Percentiles rank a stretch among this genome's conserved stretches.
phyloP scores from a whole-genome alignment of 345 rosid species.

The Euphorbia tirucalli region DNA sequence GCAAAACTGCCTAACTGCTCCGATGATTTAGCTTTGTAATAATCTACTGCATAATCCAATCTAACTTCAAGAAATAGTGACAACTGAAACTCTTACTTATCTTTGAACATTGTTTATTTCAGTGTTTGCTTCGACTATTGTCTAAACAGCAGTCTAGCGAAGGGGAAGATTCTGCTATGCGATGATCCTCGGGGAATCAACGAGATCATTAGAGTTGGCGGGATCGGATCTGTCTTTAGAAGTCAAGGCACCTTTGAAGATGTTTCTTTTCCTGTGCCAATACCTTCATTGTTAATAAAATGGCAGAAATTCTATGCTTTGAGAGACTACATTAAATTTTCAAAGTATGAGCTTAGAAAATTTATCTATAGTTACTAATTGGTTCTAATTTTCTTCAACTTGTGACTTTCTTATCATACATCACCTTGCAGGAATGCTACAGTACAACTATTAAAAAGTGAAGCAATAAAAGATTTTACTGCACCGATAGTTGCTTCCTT shows the following conservation, averaged over 20 bases:
- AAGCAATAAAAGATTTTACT: conserved; percentile 19
- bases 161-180: conserved; percentile 41
- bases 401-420: neutral
- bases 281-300: conserved; percentile 25
- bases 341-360: conserved; percentile 28
- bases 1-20: neutral
- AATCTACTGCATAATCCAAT: neutral
- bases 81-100: too few species aligned
- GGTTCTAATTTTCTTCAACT: neutral
- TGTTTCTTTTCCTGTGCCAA: conserved; percentile 18
- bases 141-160: conserved; percentile 28
- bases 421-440: conserved; percentile 16
- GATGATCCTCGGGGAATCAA: neutral
- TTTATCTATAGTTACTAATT: too few species aligned
- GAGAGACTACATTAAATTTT: conserved; percentile 28
- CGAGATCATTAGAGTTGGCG: conserved; percentile 28
- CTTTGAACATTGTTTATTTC: too few species aligned
- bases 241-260: neutral
- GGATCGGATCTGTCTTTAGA: conserved; percentile 28
- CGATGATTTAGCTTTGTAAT: neutral
- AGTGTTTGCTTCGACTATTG: conserved; percentile 30
- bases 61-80: neutral
- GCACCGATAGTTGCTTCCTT: conserved; percentile 36
- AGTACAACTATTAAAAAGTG: conserved; percentile 35
- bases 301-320: neutral